Evolutionary conservation across 2,329 filamentous ascomycete species (phyloP).

Genomic region (Epichloe bromicola): DNA sequence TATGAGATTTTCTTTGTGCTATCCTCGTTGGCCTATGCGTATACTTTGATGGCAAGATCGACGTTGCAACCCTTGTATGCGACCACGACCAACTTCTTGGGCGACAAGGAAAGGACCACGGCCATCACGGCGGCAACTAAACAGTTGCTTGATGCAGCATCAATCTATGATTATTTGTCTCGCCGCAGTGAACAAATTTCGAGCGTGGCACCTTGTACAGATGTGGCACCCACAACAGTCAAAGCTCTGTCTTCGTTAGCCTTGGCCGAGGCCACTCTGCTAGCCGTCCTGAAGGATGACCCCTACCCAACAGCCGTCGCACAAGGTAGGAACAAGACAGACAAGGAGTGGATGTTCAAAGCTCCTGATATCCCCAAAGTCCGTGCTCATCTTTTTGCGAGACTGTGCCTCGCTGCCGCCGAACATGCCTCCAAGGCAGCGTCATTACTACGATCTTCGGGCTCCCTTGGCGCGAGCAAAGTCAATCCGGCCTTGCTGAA

Average conservation of each 20-base stretch:
- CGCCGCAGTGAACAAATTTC: conserved; percentile 35
- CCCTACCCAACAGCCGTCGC: conserved; percentile 76
- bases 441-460: conserved; percentile 32
- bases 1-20: conserved; percentile 74
- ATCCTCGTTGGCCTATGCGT: conserved; percentile 61
- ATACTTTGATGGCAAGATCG: conserved; percentile 59
- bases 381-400: conserved; percentile 73
- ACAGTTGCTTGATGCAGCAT: conserved; percentile 63
- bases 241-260: conserved; percentile 52
- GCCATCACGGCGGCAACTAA: conserved; percentile 65
- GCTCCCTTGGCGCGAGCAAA: conserved; percentile 26
- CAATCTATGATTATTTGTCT: conserved; percentile 62
- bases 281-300: conserved; percentile 88
- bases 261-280: conserved; percentile 75
- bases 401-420: conserved; percentile 74
- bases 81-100: conserved; percentile 45
- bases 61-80: conserved; percentile 63
- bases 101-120: conserved; percentile 51
- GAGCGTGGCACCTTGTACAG: conserved; percentile 32
- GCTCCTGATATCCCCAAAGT: conserved; percentile 80
- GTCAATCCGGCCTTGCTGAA: conserved; percentile 53
- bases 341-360: conserved; percentile 95
- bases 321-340: conserved; percentile 67
- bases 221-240: conserved; percentile 39
- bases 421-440: conserved; percentile 72